These are phyloP conservation scores for Fagopyrum tataricum DNA, from an alignment of 148 eudicot species.

Conservation along the genomic window DNA sequence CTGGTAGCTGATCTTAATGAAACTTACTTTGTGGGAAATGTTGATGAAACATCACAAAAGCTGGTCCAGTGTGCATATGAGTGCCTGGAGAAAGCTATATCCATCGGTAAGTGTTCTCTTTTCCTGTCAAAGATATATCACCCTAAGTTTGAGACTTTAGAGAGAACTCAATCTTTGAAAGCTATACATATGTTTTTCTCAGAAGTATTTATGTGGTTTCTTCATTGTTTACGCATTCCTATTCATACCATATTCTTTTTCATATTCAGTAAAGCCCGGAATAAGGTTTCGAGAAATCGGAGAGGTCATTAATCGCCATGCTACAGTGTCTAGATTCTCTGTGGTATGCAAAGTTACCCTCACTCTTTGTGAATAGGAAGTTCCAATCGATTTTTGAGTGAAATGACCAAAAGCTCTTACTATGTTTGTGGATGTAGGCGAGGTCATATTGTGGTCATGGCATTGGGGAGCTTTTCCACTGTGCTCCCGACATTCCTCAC, in stretches of 20 bases:
- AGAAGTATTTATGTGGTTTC: too few species aligned
- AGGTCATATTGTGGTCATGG: conserved; percentile 95
- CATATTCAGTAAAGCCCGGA: conserved; percentile 77
- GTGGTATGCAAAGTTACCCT: conserved; percentile 73
- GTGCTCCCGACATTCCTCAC: conserved; percentile 98
- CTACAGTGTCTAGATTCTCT: conserved; percentile 82
- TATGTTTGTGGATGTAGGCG: conserved; percentile 44
- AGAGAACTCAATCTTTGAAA: not conserved
- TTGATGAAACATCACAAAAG: conserved; percentile 75
- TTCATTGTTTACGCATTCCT: too few species aligned
- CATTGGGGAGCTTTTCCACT: conserved; percentile 97
- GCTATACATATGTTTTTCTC: too few species aligned
- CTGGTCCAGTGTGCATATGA: conserved; percentile 88
- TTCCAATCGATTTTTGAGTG: not conserved
- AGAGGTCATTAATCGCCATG: conserved; percentile 87
- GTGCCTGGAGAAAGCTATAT: conserved; percentile 96
- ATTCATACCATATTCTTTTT: conserved; percentile 6
- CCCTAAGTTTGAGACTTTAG: not conserved
- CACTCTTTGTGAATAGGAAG: not conserved
- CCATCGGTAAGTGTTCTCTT: conserved; percentile 48
- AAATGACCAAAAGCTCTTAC: not conserved
- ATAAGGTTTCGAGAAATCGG: conserved; percentile 93
- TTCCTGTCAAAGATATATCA: not conserved
- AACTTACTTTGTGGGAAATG: conserved; percentile 95
- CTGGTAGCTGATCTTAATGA: conserved; percentile 91